A percentile compares a stretch with the other conserved stretches of the same genome.
Conservation (phyloP, 2,329 filamentous ascomycete species). For the Diaporthe ilicicola region DNA sequence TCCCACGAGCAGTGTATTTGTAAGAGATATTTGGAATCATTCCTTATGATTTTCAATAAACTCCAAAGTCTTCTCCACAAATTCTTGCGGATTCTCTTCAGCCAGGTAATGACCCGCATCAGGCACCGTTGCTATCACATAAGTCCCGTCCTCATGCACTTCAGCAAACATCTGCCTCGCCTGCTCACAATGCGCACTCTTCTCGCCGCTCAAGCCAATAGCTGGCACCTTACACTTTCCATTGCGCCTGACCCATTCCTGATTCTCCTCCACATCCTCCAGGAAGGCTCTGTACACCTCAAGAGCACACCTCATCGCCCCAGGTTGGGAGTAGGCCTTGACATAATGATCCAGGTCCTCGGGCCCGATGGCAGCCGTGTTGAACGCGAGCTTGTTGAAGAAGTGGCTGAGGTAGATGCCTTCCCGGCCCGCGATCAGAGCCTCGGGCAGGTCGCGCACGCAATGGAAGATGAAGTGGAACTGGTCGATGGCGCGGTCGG, state of each 20-base stretch:
- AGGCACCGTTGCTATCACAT: not conserved
- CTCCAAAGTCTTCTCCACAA: not conserved
- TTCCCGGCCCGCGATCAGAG: not conserved
- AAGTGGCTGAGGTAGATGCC: not conserved
- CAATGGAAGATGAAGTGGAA: constrained; percentile 22
- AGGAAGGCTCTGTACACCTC: not conserved
- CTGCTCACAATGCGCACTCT: not conserved
- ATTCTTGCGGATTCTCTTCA: not conserved
- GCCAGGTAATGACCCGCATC: not conserved
- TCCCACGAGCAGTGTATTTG: no score
- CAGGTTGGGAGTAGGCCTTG: not conserved
- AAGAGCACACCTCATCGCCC: not conserved
- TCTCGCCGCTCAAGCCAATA: not conserved
- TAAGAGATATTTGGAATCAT: not conserved
- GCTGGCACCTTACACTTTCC: not conserved
- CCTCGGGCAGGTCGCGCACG: not conserved
- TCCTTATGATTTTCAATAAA: not conserved
- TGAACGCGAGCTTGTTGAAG: not conserved
- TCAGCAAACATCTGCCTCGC: not conserved
- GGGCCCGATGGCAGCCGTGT: not conserved
- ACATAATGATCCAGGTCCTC: not conserved
- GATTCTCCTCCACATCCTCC: not conserved
- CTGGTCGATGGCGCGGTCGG: not conserved
- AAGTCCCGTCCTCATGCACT: constrained; percentile 3
- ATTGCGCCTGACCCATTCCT: not conserved